Base-by-base conservation (phyloP, 768 basidiomycete species). In the Mycena amicta region DNA sequence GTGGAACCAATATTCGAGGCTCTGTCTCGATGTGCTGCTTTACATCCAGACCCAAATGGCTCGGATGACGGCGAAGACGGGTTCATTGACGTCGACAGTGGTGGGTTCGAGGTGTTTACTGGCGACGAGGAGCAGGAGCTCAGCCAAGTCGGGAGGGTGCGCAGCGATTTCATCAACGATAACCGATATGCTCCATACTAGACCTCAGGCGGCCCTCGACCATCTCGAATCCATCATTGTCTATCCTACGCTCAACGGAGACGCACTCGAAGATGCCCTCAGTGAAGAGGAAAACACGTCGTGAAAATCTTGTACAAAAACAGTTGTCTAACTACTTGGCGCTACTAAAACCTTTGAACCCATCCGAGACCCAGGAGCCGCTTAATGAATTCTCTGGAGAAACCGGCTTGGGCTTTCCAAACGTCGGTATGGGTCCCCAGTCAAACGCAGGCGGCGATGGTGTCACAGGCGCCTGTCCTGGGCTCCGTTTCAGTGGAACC, bases 61-160 rank as follows among this genome's bases (percentile, higher is more conserved):
- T 84, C 56, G 3, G 83, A 83, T 13, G 77, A 82, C 57, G 79
- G 77, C 53, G 80, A 83, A 66, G 83, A 83, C 46, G 82, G 82
- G 3, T 82, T 88, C 65, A 72, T 86, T 59, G 82, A 88, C 65
- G 66, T 78, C 5, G 74, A 76, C 29, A 71, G 70, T 16, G 69
- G 70, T 59, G 75, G 78, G 1, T 88, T 92, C 69, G 80, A 78
- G 3, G 75, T 76, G 3, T 82, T 83, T 65, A 76, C 74, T 22
- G 88, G 87, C 26, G 80, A 81, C 47, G 86, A 80, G 55, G 81
- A 75, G 22, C 78, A 92, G 66, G 90, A 94, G 73, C 82, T 94
- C 63, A 90, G 87, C 72, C 87, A 89, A 77, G 90, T 89, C 64
- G 93, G 93, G 78, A 86, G 90, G 89, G 92, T 93, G 88, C 90